These are phyloP conservation scores for Aspergillus vadensis DNA, from an alignment of 2,329 filamentous ascomycete species.

Conservation along the genomic window DNA sequence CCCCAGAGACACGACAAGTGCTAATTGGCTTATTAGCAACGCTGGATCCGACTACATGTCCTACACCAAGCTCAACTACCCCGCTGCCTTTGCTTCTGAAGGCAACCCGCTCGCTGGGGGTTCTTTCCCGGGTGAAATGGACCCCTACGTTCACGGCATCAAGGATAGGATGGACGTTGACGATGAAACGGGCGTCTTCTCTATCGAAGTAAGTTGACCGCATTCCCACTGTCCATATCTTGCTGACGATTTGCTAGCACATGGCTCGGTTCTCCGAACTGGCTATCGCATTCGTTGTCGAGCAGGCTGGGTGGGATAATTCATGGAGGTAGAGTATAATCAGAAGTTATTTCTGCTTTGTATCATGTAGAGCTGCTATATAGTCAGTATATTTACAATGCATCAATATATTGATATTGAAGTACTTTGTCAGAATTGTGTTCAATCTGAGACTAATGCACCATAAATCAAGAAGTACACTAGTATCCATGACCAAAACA, in stretches of 20 bases:
- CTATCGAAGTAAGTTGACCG: background rate
- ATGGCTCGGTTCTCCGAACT: slow-evolving; percentile 6
- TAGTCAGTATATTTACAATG: too few species aligned
- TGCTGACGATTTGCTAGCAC: background rate
- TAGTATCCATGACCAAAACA: too few species aligned
- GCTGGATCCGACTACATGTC: slow-evolving; percentile 10
- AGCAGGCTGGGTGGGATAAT: slow-evolving; percentile 7
- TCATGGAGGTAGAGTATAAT: background rate
- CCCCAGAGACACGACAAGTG: background rate
- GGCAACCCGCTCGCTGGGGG: background rate
- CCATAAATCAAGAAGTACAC: too few species aligned
- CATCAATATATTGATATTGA: too few species aligned
- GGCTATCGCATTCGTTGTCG: slow-evolving; percentile 3
- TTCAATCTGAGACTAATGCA: too few species aligned
- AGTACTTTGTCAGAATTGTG: too few species aligned
- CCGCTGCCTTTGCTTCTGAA: slow-evolving; percentile 5
- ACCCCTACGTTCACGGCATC: slow-evolving; percentile 3
- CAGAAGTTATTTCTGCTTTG: too few species aligned
- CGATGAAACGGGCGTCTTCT: slow-evolving; percentile 4
- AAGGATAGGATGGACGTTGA: slow-evolving; percentile 5
- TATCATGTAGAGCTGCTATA: too few species aligned
- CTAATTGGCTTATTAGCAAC: background rate
- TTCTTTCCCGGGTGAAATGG: background rate
- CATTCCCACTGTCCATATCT: background rate
- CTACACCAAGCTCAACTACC: slow-evolving; percentile 7